Percentiles rank a stretch among this genome's conserved stretches.
These are phyloP conservation scores for Solanum aculeatissimum DNA, from an alignment of 305 asterid species.

Conservation along the genomic window DNA sequence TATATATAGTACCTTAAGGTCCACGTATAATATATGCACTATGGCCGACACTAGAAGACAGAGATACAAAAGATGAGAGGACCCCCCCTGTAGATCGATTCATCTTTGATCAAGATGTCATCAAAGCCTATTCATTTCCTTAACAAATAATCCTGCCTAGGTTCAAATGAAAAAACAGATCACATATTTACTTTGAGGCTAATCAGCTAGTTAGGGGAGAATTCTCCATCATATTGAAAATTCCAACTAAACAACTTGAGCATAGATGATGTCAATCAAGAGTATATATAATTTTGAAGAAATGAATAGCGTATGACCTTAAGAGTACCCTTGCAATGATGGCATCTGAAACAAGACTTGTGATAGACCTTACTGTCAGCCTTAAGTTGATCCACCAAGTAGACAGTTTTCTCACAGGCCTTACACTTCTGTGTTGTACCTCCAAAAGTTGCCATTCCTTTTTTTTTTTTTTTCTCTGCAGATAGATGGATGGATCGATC, in stretches of 20 bases:
- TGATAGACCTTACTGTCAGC: conserved; percentile 68
- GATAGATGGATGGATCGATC: neutral
- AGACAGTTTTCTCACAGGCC: conserved; percentile 74
- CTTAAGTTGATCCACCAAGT: conserved; percentile 70
- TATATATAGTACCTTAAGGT: neutral
- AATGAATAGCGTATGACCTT: conserved; percentile 26
- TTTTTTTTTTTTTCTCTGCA: neutral
- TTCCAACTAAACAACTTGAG: no score
- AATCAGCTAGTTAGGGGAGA: no score
- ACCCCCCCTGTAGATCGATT: neutral
- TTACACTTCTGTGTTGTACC: conserved; percentile 83
- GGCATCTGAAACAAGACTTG: conserved; percentile 76
- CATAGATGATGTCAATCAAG: neutral
- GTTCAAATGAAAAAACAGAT: neutral
- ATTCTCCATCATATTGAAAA: no score
- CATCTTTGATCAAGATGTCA: neutral
- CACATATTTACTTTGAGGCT: neutral
- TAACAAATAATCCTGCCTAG: neutral
- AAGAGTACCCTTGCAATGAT: conserved; percentile 82
- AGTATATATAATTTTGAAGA: neutral
- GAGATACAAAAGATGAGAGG: neutral
- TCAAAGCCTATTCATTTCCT: neutral
- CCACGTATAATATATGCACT: neutral
- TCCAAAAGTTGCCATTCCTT: conserved; percentile 49
- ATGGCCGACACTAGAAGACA: neutral